Base-by-base conservation (phyloP, 164 flowering plant species). In the Magnolia sinica region DNA sequence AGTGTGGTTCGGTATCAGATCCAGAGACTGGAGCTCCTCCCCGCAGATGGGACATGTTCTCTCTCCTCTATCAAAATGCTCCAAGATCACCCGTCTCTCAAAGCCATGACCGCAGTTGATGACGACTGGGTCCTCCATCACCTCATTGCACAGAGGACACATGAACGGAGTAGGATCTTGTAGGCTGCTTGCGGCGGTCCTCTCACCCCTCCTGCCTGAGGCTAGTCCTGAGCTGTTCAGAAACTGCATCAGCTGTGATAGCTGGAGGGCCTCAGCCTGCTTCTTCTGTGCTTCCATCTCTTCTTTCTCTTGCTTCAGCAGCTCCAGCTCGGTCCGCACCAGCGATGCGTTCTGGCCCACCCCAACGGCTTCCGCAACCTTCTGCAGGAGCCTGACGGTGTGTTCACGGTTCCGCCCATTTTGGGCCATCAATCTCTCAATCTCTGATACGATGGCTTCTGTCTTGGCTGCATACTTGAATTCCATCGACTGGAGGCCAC, bases 71-170 rank as follows among this genome's bases (percentile, higher is more conserved):
- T 22, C 19, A 29, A 78, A 81, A 50, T 78, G 68, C 68, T 77
- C 76, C 19, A 22, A 45, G 71, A 81, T 81, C 50, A 77, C 83
- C 14, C 51, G 75, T 52, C 75, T 78, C 73, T 81, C 76, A n/a
- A 77, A 81, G 71, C 77, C 77, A 37, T 81, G 83, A 19, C 83
- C 83, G 50, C 80, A 81, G 59, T 24, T 10, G 63, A 81, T 75
- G 75, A 75, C 78, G 16, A 81, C 80, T n/a, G 83, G 83, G 51
- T 81, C 76, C 51, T 58, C 64, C 78, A 81, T 81, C 31, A 81
- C 51, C 29, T 78, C 71, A 2, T 51, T 58, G 13, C 69, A 72
- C 74, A 81, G 51, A 49, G 83, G 76, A 74, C 83, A 81, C 50
- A 67, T 67, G n/a, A 81, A 75, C 1, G 76, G 65, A 51, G 71